Evolutionary conservation across 495 filamentous ascomycete species (phyloP).

Genomic region (Annulohypoxylon maeteangense): DNA sequence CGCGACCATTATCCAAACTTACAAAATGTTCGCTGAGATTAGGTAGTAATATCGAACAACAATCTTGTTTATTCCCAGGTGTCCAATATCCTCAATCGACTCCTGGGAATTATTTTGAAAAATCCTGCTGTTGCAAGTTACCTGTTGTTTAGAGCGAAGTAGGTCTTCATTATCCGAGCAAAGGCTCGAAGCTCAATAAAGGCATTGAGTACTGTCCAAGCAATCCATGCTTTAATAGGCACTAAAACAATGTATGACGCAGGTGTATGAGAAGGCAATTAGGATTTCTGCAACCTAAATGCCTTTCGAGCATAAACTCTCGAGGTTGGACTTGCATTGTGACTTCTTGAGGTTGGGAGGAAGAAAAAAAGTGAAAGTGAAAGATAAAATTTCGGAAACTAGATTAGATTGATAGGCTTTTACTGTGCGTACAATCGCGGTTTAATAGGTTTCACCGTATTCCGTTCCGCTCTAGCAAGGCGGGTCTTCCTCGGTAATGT

Average conservation of each 20-base stretch:
- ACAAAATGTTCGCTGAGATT: no score
- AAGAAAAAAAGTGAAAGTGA: not conserved
- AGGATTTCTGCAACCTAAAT: not conserved
- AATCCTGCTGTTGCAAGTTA: not conserved
- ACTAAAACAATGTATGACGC: not conserved
- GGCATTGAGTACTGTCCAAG: not conserved
- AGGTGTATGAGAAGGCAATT: not conserved
- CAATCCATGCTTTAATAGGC: not conserved
- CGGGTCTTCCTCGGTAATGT: not conserved
- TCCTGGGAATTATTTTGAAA: no score
- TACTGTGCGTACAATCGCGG: not conserved
- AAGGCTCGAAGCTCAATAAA: not conserved
- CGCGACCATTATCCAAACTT: no score
- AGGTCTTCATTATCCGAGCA: not conserved
- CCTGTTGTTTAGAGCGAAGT: not conserved
- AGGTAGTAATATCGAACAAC: not conserved
- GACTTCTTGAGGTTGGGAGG: not conserved
- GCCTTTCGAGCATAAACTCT: not conserved
- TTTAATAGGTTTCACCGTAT: constrained; percentile 21
- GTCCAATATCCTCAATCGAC: not conserved
- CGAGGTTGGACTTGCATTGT: not conserved
- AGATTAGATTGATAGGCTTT: constrained; percentile 1
- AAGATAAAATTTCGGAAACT: not conserved
- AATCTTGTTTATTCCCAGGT: not conserved
- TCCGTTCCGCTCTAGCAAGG: constrained; percentile 4